These are phyloP conservation scores for Neoscytalidium dimidiatum DNA, from an alignment of 2,329 filamentous ascomycete genomes.

Conservation along the genomic window DNA sequence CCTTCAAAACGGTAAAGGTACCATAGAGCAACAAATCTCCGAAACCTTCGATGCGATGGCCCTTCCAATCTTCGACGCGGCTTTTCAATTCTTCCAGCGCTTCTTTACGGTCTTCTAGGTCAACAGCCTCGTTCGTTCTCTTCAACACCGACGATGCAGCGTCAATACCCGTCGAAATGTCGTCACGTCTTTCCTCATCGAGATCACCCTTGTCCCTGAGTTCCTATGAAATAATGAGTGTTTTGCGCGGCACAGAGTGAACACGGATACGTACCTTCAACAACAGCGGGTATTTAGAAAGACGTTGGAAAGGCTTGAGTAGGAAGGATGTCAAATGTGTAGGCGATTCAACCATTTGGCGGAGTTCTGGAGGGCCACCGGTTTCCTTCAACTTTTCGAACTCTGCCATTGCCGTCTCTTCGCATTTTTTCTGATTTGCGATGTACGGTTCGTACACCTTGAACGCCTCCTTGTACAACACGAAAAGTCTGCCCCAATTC, in stretches of 20 bases:
- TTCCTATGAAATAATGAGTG: constrained; percentile 57
- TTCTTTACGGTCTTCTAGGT: constrained; percentile 80
- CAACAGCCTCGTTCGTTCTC: constrained; percentile 87
- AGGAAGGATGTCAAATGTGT: constrained; percentile 90
- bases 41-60: constrained; percentile 86
- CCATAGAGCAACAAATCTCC: constrained; percentile 86
- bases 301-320: constrained; percentile 91
- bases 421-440: constrained; percentile 90
- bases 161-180: constrained; percentile 75
- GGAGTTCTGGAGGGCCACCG: constrained; percentile 61
- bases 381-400: constrained; percentile 84
- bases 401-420: constrained; percentile 77
- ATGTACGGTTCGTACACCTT: constrained; percentile 96
- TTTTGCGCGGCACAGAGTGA: neutral
- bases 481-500: constrained; percentile 93
- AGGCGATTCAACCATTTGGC: constrained; percentile 79
- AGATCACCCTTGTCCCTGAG: constrained; percentile 80
- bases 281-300: constrained; percentile 91
- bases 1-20: constrained; percentile 86
- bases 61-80: constrained; percentile 97
- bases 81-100: constrained; percentile 78
- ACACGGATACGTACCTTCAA: constrained; percentile 63
- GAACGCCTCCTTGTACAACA: constrained; percentile 81
- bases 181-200: constrained; percentile 67
- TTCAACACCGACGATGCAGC: constrained; percentile 79